A percentile compares a stretch with the other conserved stretches of the same genome.
phyloP scores from a whole-genome alignment of 78 protist genomes.

The Dictyostelium purpureum region DNA sequence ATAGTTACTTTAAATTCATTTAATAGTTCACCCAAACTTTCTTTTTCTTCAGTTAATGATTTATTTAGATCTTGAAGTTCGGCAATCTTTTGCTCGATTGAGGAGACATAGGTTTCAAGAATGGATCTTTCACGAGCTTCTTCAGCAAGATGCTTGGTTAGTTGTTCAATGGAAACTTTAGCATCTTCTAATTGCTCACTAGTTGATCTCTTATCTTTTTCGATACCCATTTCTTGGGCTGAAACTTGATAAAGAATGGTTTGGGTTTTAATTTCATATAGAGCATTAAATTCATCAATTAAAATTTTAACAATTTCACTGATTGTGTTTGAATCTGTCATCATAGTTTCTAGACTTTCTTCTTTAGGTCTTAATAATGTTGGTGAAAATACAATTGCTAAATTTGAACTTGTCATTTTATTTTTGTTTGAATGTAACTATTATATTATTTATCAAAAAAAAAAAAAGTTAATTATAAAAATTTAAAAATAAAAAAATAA shows the following conservation, averaged over 20 bases:
- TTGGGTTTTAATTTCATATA: constrained; percentile 37
- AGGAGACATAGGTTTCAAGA: constrained; percentile 30
- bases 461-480: background rate
- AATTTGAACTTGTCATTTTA: constrained; percentile 74
- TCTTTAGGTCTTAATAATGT: constrained; percentile 70
- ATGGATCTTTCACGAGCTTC: constrained; percentile 61
- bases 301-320: constrained; percentile 31
- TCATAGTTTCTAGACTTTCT: constrained; percentile 73
- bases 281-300: constrained; percentile 55
- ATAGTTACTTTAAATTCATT: constrained; percentile 35
- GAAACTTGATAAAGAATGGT: constrained; percentile 34
- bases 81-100: background rate
- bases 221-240: constrained; percentile 12
- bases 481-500: background rate
- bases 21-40: constrained; percentile 26
- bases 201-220: constrained; percentile 34
- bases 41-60: constrained; percentile 49
- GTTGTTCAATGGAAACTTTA: constrained; percentile 13
- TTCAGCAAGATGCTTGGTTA: constrained; percentile 41
- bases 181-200: constrained; percentile 59
- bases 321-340: constrained; percentile 37
- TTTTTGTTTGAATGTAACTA: constrained; percentile 36
- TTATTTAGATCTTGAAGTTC: constrained; percentile 17
- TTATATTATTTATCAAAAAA: background rate
- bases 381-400: constrained; percentile 77